These are phyloP conservation scores for Colletotrichum sansevieriae DNA, from an alignment of 2,329 filamentous ascomycete species.

Conservation along the genomic window DNA sequence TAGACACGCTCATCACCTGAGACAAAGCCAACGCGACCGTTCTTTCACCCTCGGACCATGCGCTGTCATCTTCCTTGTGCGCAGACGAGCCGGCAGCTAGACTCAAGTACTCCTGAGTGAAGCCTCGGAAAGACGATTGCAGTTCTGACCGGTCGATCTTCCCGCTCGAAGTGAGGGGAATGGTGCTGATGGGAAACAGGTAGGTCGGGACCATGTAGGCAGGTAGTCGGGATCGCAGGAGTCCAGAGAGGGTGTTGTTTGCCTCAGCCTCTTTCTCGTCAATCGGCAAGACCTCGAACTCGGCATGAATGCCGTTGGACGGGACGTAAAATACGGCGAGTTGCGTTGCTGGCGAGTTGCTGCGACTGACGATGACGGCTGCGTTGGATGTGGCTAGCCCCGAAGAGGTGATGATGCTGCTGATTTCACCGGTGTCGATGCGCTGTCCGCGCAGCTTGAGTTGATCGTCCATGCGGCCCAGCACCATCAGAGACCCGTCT, in stretches of 20 bases:
- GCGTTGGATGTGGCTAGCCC: conserved; percentile 70
- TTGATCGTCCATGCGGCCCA: conserved; percentile 82
- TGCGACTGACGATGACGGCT: conserved; percentile 68
- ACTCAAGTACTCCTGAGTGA: conserved; percentile 62
- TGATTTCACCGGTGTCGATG: conserved; percentile 84
- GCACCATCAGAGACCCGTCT: conserved; percentile 80
- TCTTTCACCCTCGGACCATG: conserved; percentile 68
- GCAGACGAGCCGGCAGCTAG: conserved; percentile 48
- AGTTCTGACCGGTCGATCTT: conserved; percentile 77
- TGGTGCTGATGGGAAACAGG: conserved; percentile 74
- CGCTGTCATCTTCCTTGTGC: conserved; percentile 47
- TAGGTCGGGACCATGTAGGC: conserved; percentile 84
- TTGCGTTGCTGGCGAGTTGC: conserved; percentile 58
- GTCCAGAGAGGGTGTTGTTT: conserved; percentile 64
- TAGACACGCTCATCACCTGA: conserved; percentile 59
- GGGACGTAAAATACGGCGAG: conserved; percentile 80
- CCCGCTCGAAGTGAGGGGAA: conserved; percentile 81
- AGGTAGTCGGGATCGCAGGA: conserved; percentile 70
- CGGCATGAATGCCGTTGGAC: conserved; percentile 16
- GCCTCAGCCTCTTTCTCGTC: conserved; percentile 53
- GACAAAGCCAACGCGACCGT: conserved; percentile 68
- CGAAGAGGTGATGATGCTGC: conserved; percentile 68
- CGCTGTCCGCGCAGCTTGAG: conserved; percentile 85
- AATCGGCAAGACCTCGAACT: conserved; percentile 48
- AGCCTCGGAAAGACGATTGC: conserved; percentile 56